Conservation (phyloP, 805 yeast species). For the Cyberlindnera nakhonratchasimensis region DNA sequence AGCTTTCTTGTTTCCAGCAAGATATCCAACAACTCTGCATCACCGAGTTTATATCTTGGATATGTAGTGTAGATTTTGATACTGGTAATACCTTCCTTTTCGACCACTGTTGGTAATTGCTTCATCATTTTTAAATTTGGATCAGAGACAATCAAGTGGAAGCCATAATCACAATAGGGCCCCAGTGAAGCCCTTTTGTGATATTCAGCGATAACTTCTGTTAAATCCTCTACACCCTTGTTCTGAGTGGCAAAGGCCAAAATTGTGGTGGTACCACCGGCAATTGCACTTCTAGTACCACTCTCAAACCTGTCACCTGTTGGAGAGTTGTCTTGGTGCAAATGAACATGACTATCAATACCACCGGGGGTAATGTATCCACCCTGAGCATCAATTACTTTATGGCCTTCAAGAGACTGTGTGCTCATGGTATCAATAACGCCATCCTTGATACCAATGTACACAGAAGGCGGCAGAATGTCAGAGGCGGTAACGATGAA, state of each 20-base stretch:
- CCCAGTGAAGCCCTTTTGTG: slow-evolving; percentile 30
- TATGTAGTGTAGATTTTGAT: slow-evolving; percentile 42
- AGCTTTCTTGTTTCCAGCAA: slow-evolving; percentile 37
- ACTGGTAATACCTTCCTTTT: slow-evolving; percentile 23
- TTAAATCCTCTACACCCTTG: slow-evolving; percentile 29
- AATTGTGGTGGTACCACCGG: slow-evolving; percentile 50
- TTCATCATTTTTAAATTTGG: slow-evolving; percentile 31
- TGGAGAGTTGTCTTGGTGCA: slow-evolving; percentile 40
- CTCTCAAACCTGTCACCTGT: slow-evolving; percentile 43
- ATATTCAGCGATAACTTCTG: slow-evolving; percentile 33
- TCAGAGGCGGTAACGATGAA: slow-evolving; percentile 31
- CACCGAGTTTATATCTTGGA: slow-evolving; percentile 39
- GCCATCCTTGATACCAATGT: slow-evolving; percentile 41
- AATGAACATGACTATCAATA: slow-evolving; percentile 47
- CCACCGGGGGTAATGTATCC: slow-evolving; percentile 50
- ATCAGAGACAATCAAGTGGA: slow-evolving; percentile 42
- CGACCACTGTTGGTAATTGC: slow-evolving; percentile 34
- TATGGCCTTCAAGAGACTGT: slow-evolving; percentile 25
- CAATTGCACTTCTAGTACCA: slow-evolving; percentile 44
- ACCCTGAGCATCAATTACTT: slow-evolving; percentile 43
- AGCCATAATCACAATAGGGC: slow-evolving; percentile 45
- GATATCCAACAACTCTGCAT: slow-evolving; percentile 38
- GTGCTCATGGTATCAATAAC: slow-evolving; percentile 36
- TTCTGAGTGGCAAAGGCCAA: slow-evolving; percentile 46
- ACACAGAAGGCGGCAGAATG: slow-evolving; percentile 33